Percentiles rank a stretch among this genome's conserved stretches.
phyloP scores from a whole-genome alignment of 202 grass and related monocot species.

The Alloteropsis angusta region DNA sequence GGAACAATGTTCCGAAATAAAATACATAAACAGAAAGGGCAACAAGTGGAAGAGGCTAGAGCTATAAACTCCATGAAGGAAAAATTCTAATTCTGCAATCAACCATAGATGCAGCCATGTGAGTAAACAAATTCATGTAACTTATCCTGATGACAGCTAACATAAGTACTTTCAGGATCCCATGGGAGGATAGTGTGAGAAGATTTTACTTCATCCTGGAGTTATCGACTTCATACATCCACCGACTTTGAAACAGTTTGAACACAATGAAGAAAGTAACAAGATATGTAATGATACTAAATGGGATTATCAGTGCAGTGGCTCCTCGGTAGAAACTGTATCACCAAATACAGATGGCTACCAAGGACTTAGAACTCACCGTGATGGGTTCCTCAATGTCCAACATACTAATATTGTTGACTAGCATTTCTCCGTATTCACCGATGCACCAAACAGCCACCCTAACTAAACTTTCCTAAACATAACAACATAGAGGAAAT shows the following conservation, averaged over 20 bases:
- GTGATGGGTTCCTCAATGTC: conserved; percentile 75
- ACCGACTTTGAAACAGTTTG: conserved; percentile 1
- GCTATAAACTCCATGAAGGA: neutral
- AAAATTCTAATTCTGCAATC: neutral
- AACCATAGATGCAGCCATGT: neutral
- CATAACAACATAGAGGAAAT: conserved; percentile 36
- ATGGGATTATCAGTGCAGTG: neutral
- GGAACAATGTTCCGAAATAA: neutral
- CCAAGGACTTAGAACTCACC: conserved; percentile 46
- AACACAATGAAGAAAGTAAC: neutral
- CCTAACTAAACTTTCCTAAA: conserved; percentile 93
- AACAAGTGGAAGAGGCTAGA: neutral
- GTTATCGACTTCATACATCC: neutral
- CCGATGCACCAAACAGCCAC: conserved; percentile 97
- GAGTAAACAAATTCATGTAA: neutral
- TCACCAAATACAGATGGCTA: conserved; percentile 7
- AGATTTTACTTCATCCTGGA: neutral
- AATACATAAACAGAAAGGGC: neutral
- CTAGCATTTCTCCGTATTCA: conserved; percentile 98
- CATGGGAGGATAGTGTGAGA: neutral
- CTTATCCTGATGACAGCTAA: conserved; percentile 4
- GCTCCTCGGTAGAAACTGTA: neutral
- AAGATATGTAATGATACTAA: conserved; percentile 1
- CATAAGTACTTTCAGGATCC: neutral
- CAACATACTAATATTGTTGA: conserved; percentile 72